phyloP scores from a whole-genome alignment of 495 filamentous ascomycete genomes.

The Astrocystis sublimbata region DNA sequence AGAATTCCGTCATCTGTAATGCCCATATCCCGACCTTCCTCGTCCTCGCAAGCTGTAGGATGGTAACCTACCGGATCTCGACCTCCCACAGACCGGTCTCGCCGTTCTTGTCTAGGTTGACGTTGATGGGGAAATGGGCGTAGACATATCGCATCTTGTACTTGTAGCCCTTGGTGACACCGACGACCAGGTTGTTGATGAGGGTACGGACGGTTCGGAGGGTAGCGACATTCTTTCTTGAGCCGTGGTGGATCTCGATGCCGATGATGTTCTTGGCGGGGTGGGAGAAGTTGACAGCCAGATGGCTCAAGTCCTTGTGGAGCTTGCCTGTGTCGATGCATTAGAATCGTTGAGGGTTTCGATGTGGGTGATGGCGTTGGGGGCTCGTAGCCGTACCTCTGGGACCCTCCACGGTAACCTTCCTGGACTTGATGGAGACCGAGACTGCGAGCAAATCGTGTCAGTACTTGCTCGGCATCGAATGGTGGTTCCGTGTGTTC shows the following conservation, averaged over 20 bases:
- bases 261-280: slow-evolving; percentile 79
- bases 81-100: slow-evolving; percentile 87
- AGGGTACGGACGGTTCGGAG: slow-evolving; percentile 95
- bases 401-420: slow-evolving; percentile 94
- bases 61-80: slow-evolving; percentile 83
- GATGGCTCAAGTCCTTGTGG: slow-evolving; percentile 90
- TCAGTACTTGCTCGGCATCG: slow-evolving; percentile 36
- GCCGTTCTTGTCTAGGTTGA: slow-evolving; percentile 94
- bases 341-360: slow-evolving; percentile 23
- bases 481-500: slow-evolving; percentile 6
- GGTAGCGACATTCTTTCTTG: slow-evolving; percentile 94
- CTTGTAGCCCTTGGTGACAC: slow-evolving; percentile 97
- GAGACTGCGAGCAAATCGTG: slow-evolving; percentile 66
- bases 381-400: slow-evolving; percentile 56
- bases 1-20: slow-evolving; percentile 12
- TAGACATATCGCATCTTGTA: slow-evolving; percentile 99
- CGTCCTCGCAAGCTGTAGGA: not conserved
- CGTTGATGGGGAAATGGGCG: slow-evolving; percentile 99
- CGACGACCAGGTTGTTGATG: slow-evolving; percentile 97
- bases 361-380: not conserved
- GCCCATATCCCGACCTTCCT: not conserved
- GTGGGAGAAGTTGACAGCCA: slow-evolving; percentile 91
- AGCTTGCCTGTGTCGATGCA: slow-evolving; percentile 69
- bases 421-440: slow-evolving; percentile 90
- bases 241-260: slow-evolving; percentile 96